phyloP scores from a whole-genome alignment of 495 filamentous ascomycete species.

The Hypoxylon perforatum region DNA sequence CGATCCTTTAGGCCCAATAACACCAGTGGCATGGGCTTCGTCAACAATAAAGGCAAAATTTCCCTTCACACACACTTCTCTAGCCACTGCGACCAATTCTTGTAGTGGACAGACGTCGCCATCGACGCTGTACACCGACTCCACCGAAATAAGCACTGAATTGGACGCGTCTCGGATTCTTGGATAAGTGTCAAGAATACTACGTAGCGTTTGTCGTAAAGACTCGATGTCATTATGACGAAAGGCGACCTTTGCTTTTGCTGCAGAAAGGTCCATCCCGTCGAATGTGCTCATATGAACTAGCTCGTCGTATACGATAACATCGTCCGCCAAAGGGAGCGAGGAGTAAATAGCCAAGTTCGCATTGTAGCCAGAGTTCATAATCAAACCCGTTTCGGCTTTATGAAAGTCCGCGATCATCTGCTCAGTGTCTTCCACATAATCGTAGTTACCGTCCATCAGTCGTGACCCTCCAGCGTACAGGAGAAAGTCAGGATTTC shows the following conservation, averaged over 20 bases:
- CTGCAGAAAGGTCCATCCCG: constrained; percentile 65
- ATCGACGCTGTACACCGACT: constrained; percentile 77
- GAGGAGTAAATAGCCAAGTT: constrained; percentile 66
- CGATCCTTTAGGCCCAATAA: constrained; percentile 64
- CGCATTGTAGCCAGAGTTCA: constrained; percentile 72
- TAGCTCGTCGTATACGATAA: constrained; percentile 70
- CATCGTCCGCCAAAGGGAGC: constrained; percentile 69
- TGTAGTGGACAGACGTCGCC: constrained; percentile 70
- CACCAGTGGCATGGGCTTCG: constrained; percentile 72
- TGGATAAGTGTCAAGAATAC: constrained; percentile 45
- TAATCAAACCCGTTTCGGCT: constrained; percentile 64
- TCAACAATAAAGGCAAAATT: constrained; percentile 72
- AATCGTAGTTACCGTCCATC: constrained; percentile 67
- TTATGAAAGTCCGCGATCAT: constrained; percentile 70
- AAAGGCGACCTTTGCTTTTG: constrained; percentile 62
- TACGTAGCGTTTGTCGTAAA: constrained; percentile 55
- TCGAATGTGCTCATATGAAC: constrained; percentile 74
- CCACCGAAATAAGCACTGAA: constrained; percentile 63
- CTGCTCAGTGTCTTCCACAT: constrained; percentile 66
- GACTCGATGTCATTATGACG: constrained; percentile 63
- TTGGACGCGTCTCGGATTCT: constrained; percentile 48
- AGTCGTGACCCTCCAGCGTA: constrained; percentile 56
- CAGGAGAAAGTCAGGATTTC: constrained; percentile 36
- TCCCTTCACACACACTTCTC: constrained; percentile 59
- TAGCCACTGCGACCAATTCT: constrained; percentile 62